Evolutionary conservation across 495 filamentous ascomycete species (phyloP).

Genomic region (Penicillium atrosanguineum): DNA sequence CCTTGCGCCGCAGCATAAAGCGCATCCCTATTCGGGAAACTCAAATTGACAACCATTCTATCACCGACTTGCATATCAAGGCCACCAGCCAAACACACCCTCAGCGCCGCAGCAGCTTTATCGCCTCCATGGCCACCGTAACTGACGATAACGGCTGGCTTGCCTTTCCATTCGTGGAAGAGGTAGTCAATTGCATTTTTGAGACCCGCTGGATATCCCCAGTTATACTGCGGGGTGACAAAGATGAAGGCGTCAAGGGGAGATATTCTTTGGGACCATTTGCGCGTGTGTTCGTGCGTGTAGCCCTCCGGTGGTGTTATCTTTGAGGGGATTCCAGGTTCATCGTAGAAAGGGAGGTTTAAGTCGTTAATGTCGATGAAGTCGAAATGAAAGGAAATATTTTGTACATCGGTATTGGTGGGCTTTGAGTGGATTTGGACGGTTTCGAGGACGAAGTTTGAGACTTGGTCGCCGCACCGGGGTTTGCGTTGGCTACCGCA

Average conservation of each 20-base stretch:
- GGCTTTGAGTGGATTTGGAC: not conserved
- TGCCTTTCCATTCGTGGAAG: constrained; percentile 57
- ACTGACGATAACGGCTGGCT: constrained; percentile 36
- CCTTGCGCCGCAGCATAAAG: not conserved
- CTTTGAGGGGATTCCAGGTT: not conserved
- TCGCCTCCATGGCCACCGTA: constrained; percentile 1
- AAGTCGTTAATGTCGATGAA: not conserved
- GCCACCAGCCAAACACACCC: not conserved
- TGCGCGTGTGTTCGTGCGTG: not conserved
- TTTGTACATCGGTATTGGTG: too few relatives aligned
- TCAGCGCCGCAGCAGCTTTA: not conserved
- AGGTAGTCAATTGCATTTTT: constrained; percentile 67
- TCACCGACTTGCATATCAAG: not conserved
- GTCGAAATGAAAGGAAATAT: too few relatives aligned
- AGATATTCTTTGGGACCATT: not conserved
- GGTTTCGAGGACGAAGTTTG: constrained; percentile 1
- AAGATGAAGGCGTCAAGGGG: constrained; percentile 53
- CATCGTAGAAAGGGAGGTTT: not conserved
- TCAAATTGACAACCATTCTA: not conserved
- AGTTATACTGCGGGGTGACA: constrained; percentile 56
- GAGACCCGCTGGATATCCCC: constrained; percentile 50
- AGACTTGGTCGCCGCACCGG: not conserved
- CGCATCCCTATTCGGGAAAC: not conserved
- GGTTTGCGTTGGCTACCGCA: not conserved
- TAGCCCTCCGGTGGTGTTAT: not conserved